Conservation (phyloP, 768 basidiomycete genomes). For the Galerina marginata region DNA sequence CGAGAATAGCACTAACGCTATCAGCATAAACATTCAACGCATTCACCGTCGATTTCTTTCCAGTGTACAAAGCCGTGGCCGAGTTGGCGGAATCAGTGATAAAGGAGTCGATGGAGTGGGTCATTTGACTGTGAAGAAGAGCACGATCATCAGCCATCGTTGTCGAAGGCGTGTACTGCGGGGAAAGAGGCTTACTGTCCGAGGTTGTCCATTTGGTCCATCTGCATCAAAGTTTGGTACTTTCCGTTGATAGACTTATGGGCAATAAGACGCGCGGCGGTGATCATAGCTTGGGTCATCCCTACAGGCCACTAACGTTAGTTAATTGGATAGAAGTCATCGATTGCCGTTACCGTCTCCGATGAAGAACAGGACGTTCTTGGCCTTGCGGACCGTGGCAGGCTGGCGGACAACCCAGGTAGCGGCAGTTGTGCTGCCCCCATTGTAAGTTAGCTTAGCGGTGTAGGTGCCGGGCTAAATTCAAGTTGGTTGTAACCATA, state of each 20-base stretch:
- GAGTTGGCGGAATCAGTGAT: conserved; percentile 56
- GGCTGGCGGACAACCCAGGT: conserved; percentile 45
- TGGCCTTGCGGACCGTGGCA: conserved; percentile 39
- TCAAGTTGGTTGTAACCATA: not conserved
- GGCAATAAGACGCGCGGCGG: conserved; percentile 48
- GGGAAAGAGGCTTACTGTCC: conserved; percentile 39
- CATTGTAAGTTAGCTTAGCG: conserved; percentile 44
- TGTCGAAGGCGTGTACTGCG: not conserved
- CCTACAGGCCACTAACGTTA: conserved; percentile 27
- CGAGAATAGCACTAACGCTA: conserved; percentile 35
- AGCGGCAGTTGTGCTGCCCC: conserved; percentile 39
- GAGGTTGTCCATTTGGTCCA: conserved; percentile 51
- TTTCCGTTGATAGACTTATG: conserved; percentile 53
- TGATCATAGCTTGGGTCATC: conserved; percentile 55
- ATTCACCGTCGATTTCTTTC: conserved; percentile 49
- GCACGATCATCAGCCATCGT: not conserved
- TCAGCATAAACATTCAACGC: conserved; percentile 48
- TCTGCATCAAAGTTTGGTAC: conserved; percentile 52
- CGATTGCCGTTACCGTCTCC: conserved; percentile 42
- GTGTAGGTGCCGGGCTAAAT: conserved; percentile 44
- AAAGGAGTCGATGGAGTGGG: conserved; percentile 51
- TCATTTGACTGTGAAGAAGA: conserved; percentile 44
- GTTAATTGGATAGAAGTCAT: not conserved
- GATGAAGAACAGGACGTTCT: conserved; percentile 52
- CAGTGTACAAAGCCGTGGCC: conserved; percentile 50